Percentiles rank a stretch among this genome's conserved stretches.
phyloP scores from a whole-genome alignment of 192 early-diverging fungal species.

The Chytriomyces hyalinus region DNA sequence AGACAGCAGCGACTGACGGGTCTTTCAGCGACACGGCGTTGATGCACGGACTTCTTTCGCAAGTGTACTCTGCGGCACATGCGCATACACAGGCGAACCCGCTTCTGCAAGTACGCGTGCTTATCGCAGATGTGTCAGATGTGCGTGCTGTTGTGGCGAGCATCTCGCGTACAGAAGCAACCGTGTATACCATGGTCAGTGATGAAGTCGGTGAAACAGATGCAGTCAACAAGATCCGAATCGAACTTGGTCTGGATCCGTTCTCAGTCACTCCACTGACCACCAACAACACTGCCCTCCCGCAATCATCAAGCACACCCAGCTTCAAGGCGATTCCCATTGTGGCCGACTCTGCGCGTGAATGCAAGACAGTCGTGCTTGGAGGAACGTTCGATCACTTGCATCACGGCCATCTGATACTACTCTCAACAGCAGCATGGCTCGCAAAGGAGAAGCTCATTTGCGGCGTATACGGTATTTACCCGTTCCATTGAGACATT shows the following conservation, averaged over 20 bases:
- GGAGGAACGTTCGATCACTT: conserved; percentile 99
- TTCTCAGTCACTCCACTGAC: neutral
- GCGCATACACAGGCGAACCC: neutral
- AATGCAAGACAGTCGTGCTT: conserved; percentile 66
- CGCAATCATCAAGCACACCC: neutral
- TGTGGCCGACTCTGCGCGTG: neutral
- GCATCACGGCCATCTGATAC: conserved; percentile 92
- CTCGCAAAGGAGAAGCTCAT: conserved; percentile 66
- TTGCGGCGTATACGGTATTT: conserved; percentile 77
- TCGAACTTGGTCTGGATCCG: neutral
- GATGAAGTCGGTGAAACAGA: neutral
- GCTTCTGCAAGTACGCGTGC: neutral
- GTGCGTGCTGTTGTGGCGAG: neutral
- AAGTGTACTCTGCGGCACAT: neutral
- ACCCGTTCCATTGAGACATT: neutral
- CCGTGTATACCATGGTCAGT: neutral
- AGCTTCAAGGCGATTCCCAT: neutral
- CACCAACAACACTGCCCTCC: neutral
- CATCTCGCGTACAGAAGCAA: too few relatives aligned
- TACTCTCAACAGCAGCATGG: conserved; percentile 81
- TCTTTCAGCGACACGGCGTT: too few relatives aligned
- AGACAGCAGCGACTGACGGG: too few relatives aligned
- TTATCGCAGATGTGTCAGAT: neutral
- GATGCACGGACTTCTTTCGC: neutral
- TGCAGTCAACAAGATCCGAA: neutral